A percentile compares a stretch with the other conserved stretches of the same genome.
phyloP scores from a whole-genome alignment of 345 rosid species.

The Gossypium raimondii region DNA sequence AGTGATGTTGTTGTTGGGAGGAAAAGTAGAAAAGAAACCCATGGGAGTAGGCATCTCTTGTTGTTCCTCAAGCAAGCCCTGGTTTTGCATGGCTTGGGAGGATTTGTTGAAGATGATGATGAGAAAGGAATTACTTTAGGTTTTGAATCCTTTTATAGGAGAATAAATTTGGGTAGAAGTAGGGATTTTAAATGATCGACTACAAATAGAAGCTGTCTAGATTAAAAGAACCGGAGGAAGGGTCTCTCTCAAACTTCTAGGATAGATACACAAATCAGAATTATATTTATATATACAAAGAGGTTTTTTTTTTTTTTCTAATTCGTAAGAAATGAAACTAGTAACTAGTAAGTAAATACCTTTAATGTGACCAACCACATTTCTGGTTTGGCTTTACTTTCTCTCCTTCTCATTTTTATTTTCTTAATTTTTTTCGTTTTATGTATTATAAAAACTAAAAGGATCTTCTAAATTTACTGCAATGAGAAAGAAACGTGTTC shows the following conservation, averaged over 20 bases:
- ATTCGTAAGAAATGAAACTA: slow-evolving; percentile 13
- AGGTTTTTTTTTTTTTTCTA: not conserved
- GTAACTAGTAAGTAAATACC: slow-evolving; percentile 23
- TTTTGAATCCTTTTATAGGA: not conserved
- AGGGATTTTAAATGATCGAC: slow-evolving; percentile 3
- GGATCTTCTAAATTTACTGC: not conserved
- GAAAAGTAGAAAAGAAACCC: slow-evolving; percentile 55
- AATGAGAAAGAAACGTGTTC: not conserved
- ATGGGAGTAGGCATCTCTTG: slow-evolving; percentile 44
- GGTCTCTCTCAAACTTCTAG: slow-evolving; percentile 20
- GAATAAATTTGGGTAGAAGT: not conserved
- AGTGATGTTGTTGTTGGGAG: slow-evolving; percentile 33
- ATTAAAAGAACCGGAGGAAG: slow-evolving; percentile 8
- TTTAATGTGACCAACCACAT: slow-evolving; percentile 21
- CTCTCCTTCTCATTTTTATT: no score
- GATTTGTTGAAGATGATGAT: slow-evolving; percentile 30
- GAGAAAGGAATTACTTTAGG: not conserved
- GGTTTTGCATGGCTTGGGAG: slow-evolving; percentile 45
- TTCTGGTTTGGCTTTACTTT: slow-evolving; percentile 14
- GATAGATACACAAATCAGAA: slow-evolving; percentile 11
- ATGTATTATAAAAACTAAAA: not conserved
- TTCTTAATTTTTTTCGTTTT: no score
- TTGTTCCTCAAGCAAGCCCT: slow-evolving; percentile 56
- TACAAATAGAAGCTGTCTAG: slow-evolving; percentile 1
- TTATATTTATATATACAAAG: not conserved